Evolutionary conservation across 495 filamentous ascomycete species (phyloP).

Genomic region (Aspergillus conjunctus): DNA sequence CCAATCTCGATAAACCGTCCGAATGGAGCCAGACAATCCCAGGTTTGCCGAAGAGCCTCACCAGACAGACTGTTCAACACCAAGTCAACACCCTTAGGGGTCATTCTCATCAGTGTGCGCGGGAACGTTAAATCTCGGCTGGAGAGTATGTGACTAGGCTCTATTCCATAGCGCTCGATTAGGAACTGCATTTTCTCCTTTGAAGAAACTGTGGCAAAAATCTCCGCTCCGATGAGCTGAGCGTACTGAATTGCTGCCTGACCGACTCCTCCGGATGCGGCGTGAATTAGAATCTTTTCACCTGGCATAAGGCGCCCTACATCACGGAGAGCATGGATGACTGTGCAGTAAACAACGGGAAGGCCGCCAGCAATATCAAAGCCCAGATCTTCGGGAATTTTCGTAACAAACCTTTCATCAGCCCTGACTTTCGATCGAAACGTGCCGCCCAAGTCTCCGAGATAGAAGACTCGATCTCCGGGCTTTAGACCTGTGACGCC

Average conservation of each 20-base stretch:
- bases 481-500: constrained; percentile 27
- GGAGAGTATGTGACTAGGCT: constrained; percentile 49
- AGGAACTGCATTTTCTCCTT: constrained; percentile 45
- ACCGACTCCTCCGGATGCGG: constrained; percentile 43
- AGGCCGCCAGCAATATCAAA: constrained; percentile 9
- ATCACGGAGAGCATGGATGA: constrained; percentile 17
- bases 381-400: neutral
- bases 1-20: constrained; percentile 52
- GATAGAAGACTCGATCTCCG: constrained; percentile 45
- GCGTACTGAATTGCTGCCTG: constrained; percentile 51
- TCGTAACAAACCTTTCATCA: neutral
- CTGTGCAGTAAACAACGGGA: constrained; percentile 7
- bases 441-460: neutral
- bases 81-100: constrained; percentile 52
- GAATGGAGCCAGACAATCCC: constrained; percentile 52
- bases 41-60: constrained; percentile 44
- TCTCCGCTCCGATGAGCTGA: constrained; percentile 31
- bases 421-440: neutral
- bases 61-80: constrained; percentile 54
- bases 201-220: constrained; percentile 52
- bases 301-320: constrained; percentile 35
- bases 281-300: constrained; percentile 17
- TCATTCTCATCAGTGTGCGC: constrained; percentile 49
- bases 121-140: constrained; percentile 50
- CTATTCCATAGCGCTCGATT: constrained; percentile 37